These are phyloP conservation scores for Microstegium vimineum DNA, from an alignment of 176 grass and related monocot genomes.

Conservation along the genomic window DNA sequence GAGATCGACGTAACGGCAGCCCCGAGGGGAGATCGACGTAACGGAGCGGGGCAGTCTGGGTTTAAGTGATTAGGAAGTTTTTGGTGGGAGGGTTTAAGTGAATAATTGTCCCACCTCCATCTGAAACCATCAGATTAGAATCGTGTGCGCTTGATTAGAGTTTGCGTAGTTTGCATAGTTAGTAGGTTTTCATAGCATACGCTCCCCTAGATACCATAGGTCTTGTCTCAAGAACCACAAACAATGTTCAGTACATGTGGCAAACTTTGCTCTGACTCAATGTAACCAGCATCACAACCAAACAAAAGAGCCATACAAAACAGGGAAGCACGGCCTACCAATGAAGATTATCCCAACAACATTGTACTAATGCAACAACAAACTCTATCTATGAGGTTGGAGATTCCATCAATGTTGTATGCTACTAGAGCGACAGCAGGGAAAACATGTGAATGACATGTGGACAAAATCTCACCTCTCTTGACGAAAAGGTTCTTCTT, in stretches of 20 bases:
- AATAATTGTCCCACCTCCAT: no score
- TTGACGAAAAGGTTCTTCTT: constrained; percentile 99
- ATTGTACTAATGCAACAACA: background rate
- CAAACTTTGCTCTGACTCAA: background rate
- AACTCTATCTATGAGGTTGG: background rate
- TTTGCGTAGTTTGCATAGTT: no score
- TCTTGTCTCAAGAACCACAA: background rate
- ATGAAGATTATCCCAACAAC: background rate
- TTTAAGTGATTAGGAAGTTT: no score
- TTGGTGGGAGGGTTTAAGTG: no score
- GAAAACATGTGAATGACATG: background rate
- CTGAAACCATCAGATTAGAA: no score
- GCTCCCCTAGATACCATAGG: no score
- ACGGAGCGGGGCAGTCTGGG: no score
- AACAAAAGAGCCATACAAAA: background rate
- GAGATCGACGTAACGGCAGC: no score
- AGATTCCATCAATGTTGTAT: background rate
- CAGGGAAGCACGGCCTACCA: background rate
- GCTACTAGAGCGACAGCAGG: background rate
- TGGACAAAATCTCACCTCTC: constrained; percentile 51
- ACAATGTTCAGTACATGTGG: background rate
- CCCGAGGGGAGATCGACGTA: no score
- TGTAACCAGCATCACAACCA: background rate
- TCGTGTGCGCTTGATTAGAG: no score
- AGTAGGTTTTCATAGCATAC: no score